Evolutionary conservation across 129 eudicot species (phyloP), one percentile per base, ranked within the genome.

Genomic region (Apium graveolens): DNA sequence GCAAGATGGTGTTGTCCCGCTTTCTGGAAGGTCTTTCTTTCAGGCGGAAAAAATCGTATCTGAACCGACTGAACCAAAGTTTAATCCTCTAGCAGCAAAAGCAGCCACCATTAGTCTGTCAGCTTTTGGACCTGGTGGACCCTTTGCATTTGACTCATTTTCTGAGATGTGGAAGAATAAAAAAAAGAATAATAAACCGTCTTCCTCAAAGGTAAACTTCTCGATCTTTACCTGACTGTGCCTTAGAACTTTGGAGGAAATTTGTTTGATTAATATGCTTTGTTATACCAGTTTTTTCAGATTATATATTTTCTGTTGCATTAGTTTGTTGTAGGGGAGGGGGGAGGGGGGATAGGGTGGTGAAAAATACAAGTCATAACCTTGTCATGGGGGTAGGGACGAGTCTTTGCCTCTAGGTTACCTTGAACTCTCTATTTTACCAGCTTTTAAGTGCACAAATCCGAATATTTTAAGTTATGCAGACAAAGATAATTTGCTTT

Each of bases 81-180:
- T 93, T 82, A 87, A 91, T 80, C 98, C 94, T 62, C 88, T 91
- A 75, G 88, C 92, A 75, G 85, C 86, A 76, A 91, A 86, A 81
- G 82, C 91, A 63, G 95, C 91, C 46, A 86, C 95, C 32, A 86
- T 91, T 70, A 93, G 97, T 82, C 70, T 87, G 78, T 91, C 97
- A 24, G 78, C 91, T 29, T 90, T 93, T 84, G 98, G 98, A 82
- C 88, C 87, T 51, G 95, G 95, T 31, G 92, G 97, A 8, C 98
- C 98, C 2, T 93, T 89, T 41, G 82, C 90, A 76, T 91, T 87
- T 76, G 76, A 89, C 75, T 83, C 89, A 39, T 91, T 91, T 74
- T 83, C 86, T 31, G 80, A 80, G 49, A 88, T 81, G 41, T 49
- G 73, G 85, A 91, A 89, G 78, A 73, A 53, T 70, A 88, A 82